A percentile compares a stretch with the other conserved stretches of the same genome.
Evolutionary conservation across 2,329 filamentous ascomycete genomes (phyloP).

Genomic region (Helicocarpus griseus): DNA sequence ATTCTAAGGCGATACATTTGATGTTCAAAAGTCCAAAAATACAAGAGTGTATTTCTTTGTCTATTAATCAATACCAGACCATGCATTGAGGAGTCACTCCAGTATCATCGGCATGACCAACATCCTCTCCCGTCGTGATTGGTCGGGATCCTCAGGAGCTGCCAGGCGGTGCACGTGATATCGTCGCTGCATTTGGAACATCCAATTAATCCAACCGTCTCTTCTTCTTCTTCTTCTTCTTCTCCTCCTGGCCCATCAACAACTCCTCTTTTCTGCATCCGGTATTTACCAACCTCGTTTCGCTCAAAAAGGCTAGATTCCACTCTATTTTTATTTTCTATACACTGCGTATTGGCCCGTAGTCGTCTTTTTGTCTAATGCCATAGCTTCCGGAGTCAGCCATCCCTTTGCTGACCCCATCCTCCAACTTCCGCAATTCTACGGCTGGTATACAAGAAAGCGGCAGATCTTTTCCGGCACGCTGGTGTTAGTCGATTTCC

Average conservation of each 20-base stretch:
- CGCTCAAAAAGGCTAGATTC: not conserved
- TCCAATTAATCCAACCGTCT: slow-evolving; percentile 1
- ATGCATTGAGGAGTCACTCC: too few relatives aligned
- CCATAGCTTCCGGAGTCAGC: not conserved
- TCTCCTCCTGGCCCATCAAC: not conserved
- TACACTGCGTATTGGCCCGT: not conserved
- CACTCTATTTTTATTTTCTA: not conserved
- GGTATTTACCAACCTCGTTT: not conserved
- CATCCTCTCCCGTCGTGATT: too few relatives aligned
- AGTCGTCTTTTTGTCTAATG: not conserved
- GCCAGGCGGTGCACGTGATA: not conserved
- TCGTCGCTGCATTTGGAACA: too few relatives aligned
- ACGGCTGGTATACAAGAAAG: not conserved
- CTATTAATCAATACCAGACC: too few relatives aligned
- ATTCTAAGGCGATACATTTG: too few relatives aligned
- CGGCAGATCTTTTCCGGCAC: not conserved
- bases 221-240: not conserved
- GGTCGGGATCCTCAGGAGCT: not conserved
- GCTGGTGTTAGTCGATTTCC: not conserved
- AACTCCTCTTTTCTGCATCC: too few relatives aligned
- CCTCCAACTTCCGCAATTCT: not conserved
- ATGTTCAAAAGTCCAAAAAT: too few relatives aligned
- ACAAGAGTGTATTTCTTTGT: too few relatives aligned
- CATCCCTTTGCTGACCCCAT: not conserved
- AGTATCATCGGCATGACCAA: too few relatives aligned